phyloP scores from a whole-genome alignment of 208 protist species.

The Wallacemonas sp. region DNA sequence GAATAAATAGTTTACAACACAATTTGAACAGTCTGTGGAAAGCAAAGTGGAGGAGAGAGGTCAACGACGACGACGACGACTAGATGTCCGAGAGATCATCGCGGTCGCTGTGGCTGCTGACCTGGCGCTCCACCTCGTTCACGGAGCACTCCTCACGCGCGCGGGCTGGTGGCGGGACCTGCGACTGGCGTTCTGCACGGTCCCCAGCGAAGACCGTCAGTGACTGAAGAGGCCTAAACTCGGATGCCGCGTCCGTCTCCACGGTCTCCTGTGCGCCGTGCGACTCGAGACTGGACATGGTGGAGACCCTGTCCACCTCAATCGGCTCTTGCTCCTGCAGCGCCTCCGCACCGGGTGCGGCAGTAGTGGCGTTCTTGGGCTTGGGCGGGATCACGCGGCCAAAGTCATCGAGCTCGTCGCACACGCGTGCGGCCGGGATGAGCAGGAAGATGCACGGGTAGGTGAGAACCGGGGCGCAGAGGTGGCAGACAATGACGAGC shows the following conservation, averaged over 20 bases:
- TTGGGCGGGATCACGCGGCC: slow-evolving; percentile 13
- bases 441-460: slow-evolving; percentile 43
- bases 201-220: slow-evolving; percentile 8
- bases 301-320: background rate
- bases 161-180: background rate
- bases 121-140: too few relatives aligned
- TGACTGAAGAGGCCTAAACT: slow-evolving; percentile 11
- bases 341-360: background rate
- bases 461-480: slow-evolving; percentile 37
- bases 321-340: background rate
- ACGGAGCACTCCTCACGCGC: background rate
- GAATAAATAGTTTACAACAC: too few relatives aligned
- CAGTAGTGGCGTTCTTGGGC: background rate
- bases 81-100: background rate
- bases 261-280: too few relatives aligned
- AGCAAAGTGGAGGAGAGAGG: too few relatives aligned
- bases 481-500: slow-evolving; percentile 42
- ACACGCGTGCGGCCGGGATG: slow-evolving; percentile 42
- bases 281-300: background rate
- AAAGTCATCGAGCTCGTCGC: slow-evolving; percentile 32
- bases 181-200: too few relatives aligned
- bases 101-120: background rate
- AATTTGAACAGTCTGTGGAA: too few relatives aligned
- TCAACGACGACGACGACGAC: background rate
- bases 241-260: background rate